Evolutionary conservation across 1,284 basidiomycete genomes (phyloP).

Genomic region (Phylloporus sp.): DNA sequence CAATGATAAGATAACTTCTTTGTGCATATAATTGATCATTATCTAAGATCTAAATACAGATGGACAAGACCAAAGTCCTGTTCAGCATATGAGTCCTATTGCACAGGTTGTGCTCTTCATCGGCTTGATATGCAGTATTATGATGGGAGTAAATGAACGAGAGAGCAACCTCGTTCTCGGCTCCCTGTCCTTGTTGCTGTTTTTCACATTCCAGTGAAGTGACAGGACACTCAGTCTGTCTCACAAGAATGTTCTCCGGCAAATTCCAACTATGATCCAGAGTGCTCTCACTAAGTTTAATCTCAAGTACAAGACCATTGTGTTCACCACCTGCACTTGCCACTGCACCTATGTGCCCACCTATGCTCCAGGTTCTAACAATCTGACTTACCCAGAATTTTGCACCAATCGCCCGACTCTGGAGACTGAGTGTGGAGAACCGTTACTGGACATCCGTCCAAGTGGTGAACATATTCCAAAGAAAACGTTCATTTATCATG

Average conservation of each 20-base stretch:
- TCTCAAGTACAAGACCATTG: slow-evolving; percentile 2
- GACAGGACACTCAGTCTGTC: neutral
- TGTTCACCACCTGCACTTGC: slow-evolving; percentile 11
- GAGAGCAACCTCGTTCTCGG: neutral
- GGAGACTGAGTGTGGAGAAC: neutral
- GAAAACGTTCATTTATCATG: neutral
- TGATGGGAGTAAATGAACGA: neutral
- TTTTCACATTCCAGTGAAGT: slow-evolving; percentile 4
- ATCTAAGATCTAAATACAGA: neutral
- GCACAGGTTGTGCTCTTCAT: neutral
- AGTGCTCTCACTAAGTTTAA: slow-evolving; percentile 5
- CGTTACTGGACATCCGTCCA: neutral
- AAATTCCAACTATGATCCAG: slow-evolving; percentile 8
- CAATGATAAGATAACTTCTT: neutral
- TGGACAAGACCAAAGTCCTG: neutral
- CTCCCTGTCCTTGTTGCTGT: slow-evolving; percentile 5
- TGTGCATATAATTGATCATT: neutral
- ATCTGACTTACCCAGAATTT: neutral
- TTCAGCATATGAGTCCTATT: neutral
- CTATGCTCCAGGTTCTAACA: neutral
- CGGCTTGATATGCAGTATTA: neutral
- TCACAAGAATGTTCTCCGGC: slow-evolving; percentile 12
- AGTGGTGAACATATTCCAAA: neutral
- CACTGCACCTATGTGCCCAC: slow-evolving; percentile 14
- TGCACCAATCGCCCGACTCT: neutral